A percentile compares a stretch with the other conserved stretches of the same genome.
Evolutionary conservation across 305 asterid genomes (phyloP).

Genomic region (Fraxinus albicans): DNA sequence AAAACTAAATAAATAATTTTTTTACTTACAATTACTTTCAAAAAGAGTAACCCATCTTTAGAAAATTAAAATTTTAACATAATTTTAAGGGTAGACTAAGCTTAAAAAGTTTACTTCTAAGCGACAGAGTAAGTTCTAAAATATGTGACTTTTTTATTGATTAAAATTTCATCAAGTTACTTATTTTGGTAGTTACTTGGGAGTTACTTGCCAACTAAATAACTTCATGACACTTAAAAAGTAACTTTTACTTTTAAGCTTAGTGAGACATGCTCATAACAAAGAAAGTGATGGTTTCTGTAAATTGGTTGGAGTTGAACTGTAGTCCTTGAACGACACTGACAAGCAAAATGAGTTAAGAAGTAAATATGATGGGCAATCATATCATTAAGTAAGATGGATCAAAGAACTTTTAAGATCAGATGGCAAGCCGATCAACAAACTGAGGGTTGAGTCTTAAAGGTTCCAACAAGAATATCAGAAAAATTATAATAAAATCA

Average conservation of each 20-base stretch:
- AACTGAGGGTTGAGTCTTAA: background rate
- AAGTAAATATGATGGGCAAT: background rate
- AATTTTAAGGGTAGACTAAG: background rate
- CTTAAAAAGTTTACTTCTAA: background rate
- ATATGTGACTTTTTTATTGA: background rate
- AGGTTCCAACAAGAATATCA: background rate
- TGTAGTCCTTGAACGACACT: background rate
- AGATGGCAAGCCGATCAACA: background rate
- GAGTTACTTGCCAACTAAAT: background rate
- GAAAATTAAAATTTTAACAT: background rate
- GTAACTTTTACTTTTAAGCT: background rate
- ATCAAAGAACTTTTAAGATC: background rate
- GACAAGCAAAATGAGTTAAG: background rate
- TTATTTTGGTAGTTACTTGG: background rate
- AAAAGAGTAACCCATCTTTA: background rate
- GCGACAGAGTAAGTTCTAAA: background rate
- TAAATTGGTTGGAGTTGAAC: background rate
- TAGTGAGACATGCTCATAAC: background rate
- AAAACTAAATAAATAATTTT: background rate
- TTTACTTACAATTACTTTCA: background rate
- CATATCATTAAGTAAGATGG: background rate
- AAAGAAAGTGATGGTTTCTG: background rate
- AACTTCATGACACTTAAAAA: background rate
- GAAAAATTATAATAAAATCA: background rate
- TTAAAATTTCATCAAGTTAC: background rate